Evolutionary conservation across 805 yeast genomes (phyloP), one percentile per base, ranked within the genome.

Genomic region (Ogataea parapolymorpha): DNA sequence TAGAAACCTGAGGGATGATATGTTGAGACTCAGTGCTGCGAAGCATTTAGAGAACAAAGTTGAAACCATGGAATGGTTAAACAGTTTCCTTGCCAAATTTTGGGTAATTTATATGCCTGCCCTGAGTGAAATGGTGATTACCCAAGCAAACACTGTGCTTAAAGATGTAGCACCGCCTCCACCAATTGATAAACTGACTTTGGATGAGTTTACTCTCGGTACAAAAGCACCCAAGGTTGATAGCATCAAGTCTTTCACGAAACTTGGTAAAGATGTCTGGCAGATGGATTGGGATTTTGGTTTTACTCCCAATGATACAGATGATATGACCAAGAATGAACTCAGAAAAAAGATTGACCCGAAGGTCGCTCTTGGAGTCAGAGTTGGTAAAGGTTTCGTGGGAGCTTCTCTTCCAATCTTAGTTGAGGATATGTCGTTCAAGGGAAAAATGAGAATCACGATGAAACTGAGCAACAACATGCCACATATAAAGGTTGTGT

Each of bases 91-190:
- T 58, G 80, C 80, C 32, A 85, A 85, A 63, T 84, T 85, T 56
- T 85, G 95, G 95, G 85, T 84, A 42, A 83, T 85, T 46, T 85
- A 85, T 55, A 85, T 85, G 95, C 91, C 93, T 24, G 88, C 85
- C 1, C 67, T 85, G 37, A 80, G 89, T 6, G 87, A 83, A 50
- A 80, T 78, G 63, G 95, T 85, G 17, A 71, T 79, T 61, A 75
- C 73, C 35, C 76, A 74, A 54, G 84, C 87, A n/a, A 84, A 83
- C 53, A 80, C 77, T 17, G 69, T 74, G 13, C 64, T 85, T 56
- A 77, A 79, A 34, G 89, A 78, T 55, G 77, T 79, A 46, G 87
- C 84, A 4, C 91, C 95, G 11, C 95, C 95, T 20, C 80, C 78
- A 54, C 93, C 93, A 59, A 84, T 85, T 55, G 90, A 84, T 43